phyloP scores from a whole-genome alignment of 768 basidiomycete genomes.

The Terana coerulea region DNA sequence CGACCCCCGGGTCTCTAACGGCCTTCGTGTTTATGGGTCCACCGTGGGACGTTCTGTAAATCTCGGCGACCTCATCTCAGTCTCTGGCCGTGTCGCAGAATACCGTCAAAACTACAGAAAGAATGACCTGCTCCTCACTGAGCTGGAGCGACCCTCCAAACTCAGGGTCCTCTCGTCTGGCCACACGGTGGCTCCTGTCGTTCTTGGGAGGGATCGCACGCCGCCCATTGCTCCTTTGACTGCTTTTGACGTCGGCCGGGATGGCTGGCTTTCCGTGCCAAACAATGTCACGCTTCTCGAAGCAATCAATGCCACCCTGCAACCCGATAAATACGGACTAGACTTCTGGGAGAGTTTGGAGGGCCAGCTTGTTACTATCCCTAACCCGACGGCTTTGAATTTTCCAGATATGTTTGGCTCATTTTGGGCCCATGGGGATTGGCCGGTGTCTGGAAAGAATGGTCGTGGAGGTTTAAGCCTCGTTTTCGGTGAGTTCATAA shows the following conservation, averaged over 20 bases:
- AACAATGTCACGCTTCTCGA: constrained; percentile 48
- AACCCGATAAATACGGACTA: constrained; percentile 49
- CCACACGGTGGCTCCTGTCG: constrained; percentile 43
- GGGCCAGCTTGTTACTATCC: constrained; percentile 53
- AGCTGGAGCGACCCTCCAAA: constrained; percentile 42
- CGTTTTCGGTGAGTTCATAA: constrained; percentile 32
- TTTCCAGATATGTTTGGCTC: constrained; percentile 54
- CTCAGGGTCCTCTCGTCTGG: constrained; percentile 42
- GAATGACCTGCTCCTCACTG: constrained; percentile 48
- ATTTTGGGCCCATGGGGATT: constrained; percentile 57
- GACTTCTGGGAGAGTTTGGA: constrained; percentile 67
- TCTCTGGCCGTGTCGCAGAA: constrained; percentile 45
- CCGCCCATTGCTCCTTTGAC: constrained; percentile 50
- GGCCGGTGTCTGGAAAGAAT: constrained; percentile 54
- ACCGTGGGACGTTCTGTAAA: constrained; percentile 32
- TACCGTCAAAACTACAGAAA: constrained; percentile 41
- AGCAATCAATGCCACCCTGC: constrained; percentile 41
- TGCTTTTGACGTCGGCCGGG: constrained; percentile 46
- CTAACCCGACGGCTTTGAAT: constrained; percentile 40
- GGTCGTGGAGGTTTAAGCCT: constrained; percentile 51
- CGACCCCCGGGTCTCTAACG: constrained; percentile 48
- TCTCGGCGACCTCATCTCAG: constrained; percentile 46
- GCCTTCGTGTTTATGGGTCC: constrained; percentile 46
- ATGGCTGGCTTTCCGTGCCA: constrained; percentile 54
- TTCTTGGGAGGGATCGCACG: constrained; percentile 48